These are phyloP conservation scores for Exophiala sp. DNA, from an alignment of 2,329 filamentous ascomycete species.

Conservation along the genomic window DNA sequence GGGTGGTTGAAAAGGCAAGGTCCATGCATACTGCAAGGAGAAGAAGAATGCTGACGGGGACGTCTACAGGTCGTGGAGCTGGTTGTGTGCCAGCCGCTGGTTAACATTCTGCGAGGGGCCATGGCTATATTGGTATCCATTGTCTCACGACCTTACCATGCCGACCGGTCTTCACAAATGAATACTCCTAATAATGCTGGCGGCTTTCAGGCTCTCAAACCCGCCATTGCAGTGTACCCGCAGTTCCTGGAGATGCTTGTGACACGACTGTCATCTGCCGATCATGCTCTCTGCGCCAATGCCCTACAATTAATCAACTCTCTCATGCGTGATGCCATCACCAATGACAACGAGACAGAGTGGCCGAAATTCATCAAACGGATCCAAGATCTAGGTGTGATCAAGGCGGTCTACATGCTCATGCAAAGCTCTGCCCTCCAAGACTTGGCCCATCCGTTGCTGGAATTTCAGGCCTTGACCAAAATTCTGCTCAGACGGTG, in stretches of 20 bases:
- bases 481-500: slow-evolving; percentile 84
- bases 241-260: slow-evolving; percentile 94
- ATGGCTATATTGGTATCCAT: slow-evolving; percentile 95
- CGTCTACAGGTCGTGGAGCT: slow-evolving; percentile 68
- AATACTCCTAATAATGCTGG: slow-evolving; percentile 50
- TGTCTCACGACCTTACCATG: slow-evolving; percentile 72
- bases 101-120: slow-evolving; percentile 93
- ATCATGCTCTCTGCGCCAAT: slow-evolving; percentile 93
- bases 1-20: slow-evolving; percentile 50
- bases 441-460: slow-evolving; percentile 78
- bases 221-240: slow-evolving; percentile 82
- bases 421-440: slow-evolving; percentile 93
- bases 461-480: slow-evolving; percentile 89
- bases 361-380: slow-evolving; percentile 95
- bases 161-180: slow-evolving; percentile 47
- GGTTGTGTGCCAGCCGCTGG: slow-evolving; percentile 88
- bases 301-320: slow-evolving; percentile 93
- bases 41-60: slow-evolving; percentile 4
- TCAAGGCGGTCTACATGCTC: slow-evolving; percentile 81
- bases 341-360: slow-evolving; percentile 68
- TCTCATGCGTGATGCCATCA: slow-evolving; percentile 84
- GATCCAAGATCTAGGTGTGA: slow-evolving; percentile 85
- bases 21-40: background rate
- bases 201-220: slow-evolving; percentile 86
- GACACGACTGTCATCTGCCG: slow-evolving; percentile 81